phyloP scores from a whole-genome alignment of 352 stramenopile genomes.

The Globisporangium splendens region DNA sequence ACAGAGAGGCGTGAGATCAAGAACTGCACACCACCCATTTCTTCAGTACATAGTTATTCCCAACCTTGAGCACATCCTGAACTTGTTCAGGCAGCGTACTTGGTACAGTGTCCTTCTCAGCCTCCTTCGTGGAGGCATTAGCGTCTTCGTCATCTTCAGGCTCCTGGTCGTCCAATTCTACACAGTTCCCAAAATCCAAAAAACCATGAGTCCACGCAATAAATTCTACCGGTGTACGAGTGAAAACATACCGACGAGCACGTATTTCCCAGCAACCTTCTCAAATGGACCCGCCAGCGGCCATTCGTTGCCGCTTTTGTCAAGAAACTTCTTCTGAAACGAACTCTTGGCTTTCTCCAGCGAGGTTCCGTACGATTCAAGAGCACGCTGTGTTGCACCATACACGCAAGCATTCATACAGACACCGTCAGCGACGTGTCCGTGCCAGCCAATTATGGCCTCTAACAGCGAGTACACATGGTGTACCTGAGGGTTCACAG shows the following conservation, averaged over 20 bases:
- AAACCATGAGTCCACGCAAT: not conserved
- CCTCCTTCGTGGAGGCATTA: too few relatives aligned
- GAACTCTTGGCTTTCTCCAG: slow-evolving; percentile 47
- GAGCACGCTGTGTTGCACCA: too few relatives aligned
- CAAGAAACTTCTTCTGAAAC: slow-evolving; percentile 60
- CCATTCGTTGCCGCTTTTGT: slow-evolving; percentile 70
- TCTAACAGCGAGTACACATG: too few relatives aligned
- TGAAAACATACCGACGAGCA: slow-evolving; percentile 47
- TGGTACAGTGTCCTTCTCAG: too few relatives aligned
- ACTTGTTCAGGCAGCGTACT: too few relatives aligned
- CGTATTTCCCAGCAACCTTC: slow-evolving; percentile 50
- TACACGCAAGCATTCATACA: too few relatives aligned
- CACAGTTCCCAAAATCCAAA: too few relatives aligned
- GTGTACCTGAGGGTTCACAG: slow-evolving; percentile 39
- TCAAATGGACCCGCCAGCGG: slow-evolving; percentile 40
- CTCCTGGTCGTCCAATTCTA: slow-evolving; percentile 40
- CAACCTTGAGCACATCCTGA: too few relatives aligned
- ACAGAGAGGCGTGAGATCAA: not conserved
- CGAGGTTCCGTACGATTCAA: too few relatives aligned
- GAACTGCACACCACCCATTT: too few relatives aligned
- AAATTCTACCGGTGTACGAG: not conserved
- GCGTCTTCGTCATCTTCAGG: slow-evolving; percentile 1
- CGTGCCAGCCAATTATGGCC: too few relatives aligned
- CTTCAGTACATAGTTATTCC: not conserved
- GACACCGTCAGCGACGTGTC: too few relatives aligned